Evolutionary conservation across 208 protist species (phyloP).

Genomic region (Naegleria gruberi): DNA sequence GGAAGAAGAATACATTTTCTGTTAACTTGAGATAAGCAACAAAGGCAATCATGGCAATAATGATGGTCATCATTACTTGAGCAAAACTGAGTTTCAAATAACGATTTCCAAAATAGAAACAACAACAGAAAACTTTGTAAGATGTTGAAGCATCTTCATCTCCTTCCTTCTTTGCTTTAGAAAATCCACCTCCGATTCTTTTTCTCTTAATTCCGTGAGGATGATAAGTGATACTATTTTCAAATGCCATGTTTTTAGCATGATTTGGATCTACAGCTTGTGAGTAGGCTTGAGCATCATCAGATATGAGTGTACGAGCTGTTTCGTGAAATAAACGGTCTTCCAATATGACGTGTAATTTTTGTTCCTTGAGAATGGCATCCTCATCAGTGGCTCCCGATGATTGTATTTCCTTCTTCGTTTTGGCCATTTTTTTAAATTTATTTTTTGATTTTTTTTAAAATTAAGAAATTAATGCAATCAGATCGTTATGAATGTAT

Average conservation of each 20-base stretch:
- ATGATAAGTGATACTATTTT: not conserved
- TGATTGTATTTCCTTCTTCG: not conserved
- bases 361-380: not conserved
- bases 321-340: not conserved
- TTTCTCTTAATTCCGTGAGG: not conserved
- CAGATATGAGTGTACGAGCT: not conserved
- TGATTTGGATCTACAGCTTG: not conserved
- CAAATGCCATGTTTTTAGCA: not conserved
- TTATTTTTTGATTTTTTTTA: not conserved
- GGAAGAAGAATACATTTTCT: not conserved
- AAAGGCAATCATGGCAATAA: not conserved
- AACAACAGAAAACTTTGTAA: not conserved
- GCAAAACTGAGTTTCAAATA: slow-evolving; percentile 2
- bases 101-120: not conserved
- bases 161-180: too few relatives aligned
- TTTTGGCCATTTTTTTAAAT: not conserved
- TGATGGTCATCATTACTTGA: not conserved
- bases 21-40: not conserved
- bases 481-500: too few relatives aligned
- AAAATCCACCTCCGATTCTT: not conserved
- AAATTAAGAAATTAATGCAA: too few relatives aligned
- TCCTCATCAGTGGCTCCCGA: not conserved
- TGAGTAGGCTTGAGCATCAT: not conserved
- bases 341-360: not conserved
- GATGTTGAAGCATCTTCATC: not conserved